phyloP scores from a whole-genome alignment of 1,284 basidiomycete species.

The Pseudozyma thailandica region DNA sequence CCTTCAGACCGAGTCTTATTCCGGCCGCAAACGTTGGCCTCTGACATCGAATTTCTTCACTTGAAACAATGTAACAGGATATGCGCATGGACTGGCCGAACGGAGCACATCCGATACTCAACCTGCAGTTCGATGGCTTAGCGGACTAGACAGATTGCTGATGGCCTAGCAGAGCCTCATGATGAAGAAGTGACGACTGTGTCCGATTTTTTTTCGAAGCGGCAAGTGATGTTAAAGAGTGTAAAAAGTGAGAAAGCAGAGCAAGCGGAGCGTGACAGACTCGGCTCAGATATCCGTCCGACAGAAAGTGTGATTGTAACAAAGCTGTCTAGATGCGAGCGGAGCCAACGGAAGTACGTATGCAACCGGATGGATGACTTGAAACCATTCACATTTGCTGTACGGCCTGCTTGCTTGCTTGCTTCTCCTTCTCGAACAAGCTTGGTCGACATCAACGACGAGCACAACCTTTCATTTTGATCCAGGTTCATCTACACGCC shows the following conservation, averaged over 20 bases:
- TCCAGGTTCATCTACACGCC: too few relatives aligned
- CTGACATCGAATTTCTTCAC: slow-evolving; percentile 7
- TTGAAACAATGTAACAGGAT: too few relatives aligned
- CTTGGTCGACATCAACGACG: neutral
- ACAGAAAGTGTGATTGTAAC: slow-evolving; percentile 5
- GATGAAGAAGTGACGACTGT: neutral
- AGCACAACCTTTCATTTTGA: neutral
- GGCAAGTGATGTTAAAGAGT: too few relatives aligned
- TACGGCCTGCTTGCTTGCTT: neutral
- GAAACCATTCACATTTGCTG: neutral
- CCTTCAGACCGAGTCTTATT: slow-evolving; percentile 26
- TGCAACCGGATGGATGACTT: slow-evolving; percentile 3
- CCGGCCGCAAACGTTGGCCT: slow-evolving; percentile 28
- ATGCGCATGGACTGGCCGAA: too few relatives aligned
- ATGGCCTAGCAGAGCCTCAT: too few relatives aligned
- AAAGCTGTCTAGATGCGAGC: neutral
- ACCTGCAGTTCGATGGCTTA: too few relatives aligned
- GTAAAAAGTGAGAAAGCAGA: neutral
- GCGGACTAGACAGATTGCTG: too few relatives aligned
- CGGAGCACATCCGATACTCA: too few relatives aligned
- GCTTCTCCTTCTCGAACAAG: neutral
- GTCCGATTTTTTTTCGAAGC: neutral
- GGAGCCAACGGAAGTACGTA: neutral
- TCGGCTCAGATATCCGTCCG: slow-evolving; percentile 7
- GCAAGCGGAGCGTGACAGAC: neutral